Conservation (phyloP, 2,329 filamentous ascomycete species). For the Colletotrichum somersetense region DNA sequence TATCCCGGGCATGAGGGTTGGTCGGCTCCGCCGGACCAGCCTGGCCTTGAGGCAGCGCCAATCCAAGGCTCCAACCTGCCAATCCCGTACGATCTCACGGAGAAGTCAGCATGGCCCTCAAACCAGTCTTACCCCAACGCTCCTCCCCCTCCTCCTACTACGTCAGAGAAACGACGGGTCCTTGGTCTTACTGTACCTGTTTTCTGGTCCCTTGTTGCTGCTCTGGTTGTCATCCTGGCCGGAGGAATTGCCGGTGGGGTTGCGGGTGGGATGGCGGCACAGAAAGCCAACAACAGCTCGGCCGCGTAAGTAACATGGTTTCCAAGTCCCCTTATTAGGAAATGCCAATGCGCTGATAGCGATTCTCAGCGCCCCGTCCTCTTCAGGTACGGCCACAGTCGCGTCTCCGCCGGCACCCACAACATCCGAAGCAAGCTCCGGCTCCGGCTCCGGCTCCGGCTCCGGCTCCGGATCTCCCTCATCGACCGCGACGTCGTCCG, state of each 20-base stretch:
- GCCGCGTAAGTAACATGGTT: not conserved
- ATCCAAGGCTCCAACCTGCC: conserved; percentile 11
- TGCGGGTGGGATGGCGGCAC: conserved; percentile 42
- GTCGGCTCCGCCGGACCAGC: conserved; percentile 8
- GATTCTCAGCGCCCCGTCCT: not conserved
- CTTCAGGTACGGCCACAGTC: not conserved
- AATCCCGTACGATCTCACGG: conserved; percentile 11
- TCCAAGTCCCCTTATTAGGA: not conserved
- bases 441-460: not conserved
- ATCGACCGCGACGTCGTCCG: not conserved
- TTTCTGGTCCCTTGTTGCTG: conserved; percentile 42
- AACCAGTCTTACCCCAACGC: not conserved
- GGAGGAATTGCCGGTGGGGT: conserved; percentile 43
- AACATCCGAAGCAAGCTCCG: not conserved
- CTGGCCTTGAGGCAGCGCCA: conserved; percentile 20
- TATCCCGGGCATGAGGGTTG: not conserved
- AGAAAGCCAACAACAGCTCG: conserved; percentile 20
- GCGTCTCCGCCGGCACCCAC: conserved; percentile 3
- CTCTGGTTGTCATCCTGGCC: conserved; percentile 40
- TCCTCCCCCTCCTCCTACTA: not conserved
- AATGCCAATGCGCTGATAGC: too few species aligned
- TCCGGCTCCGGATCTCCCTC: not conserved
- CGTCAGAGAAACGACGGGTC: conserved; percentile 22
- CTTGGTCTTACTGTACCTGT: conserved; percentile 41
- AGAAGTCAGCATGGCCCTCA: conserved; percentile 5